These are phyloP conservation scores for Pleurotus ostreatus DNA, from an alignment of 768 basidiomycete genomes.

Conservation along the genomic window DNA sequence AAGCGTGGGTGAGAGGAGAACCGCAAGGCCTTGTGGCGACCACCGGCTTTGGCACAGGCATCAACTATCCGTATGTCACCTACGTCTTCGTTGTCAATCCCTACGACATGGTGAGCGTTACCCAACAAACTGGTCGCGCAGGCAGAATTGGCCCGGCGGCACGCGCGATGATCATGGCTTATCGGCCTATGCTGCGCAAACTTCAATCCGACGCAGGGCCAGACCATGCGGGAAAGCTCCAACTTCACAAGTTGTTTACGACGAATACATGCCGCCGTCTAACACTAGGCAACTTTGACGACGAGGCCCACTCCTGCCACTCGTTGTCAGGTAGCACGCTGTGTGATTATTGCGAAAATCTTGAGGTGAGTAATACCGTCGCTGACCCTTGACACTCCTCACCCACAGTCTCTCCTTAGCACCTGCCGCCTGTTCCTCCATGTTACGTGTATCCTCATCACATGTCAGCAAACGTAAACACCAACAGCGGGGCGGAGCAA, in stretches of 20 bases:
- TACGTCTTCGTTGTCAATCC: conserved; percentile 5
- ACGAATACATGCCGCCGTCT: neutral
- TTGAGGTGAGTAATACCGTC: neutral
- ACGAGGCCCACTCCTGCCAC: neutral
- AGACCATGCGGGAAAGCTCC: neutral
- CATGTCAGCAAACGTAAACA: no score
- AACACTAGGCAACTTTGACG: conserved; percentile 1
- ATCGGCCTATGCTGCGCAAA: neutral
- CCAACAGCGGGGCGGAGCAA: no score
- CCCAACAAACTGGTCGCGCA: conserved; percentile 6
- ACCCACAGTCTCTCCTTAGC: neutral
- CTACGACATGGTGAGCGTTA: neutral
- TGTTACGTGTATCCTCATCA: neutral
- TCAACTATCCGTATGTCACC: neutral
- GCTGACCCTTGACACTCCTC: neutral
- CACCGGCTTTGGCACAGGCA: conserved; percentile 8
- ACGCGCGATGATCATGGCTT: neutral
- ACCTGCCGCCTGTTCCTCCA: neutral
- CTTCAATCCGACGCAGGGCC: neutral
- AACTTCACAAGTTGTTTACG: neutral
- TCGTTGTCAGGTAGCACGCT: neutral
- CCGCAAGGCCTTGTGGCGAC: conserved; percentile 3
- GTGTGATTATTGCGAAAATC: conserved; percentile 5
- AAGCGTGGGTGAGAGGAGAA: neutral
- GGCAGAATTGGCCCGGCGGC: neutral